These are phyloP conservation scores for Epichloe uncinata DNA, from an alignment of 2,329 filamentous ascomycete genomes.

Conservation along the genomic window DNA sequence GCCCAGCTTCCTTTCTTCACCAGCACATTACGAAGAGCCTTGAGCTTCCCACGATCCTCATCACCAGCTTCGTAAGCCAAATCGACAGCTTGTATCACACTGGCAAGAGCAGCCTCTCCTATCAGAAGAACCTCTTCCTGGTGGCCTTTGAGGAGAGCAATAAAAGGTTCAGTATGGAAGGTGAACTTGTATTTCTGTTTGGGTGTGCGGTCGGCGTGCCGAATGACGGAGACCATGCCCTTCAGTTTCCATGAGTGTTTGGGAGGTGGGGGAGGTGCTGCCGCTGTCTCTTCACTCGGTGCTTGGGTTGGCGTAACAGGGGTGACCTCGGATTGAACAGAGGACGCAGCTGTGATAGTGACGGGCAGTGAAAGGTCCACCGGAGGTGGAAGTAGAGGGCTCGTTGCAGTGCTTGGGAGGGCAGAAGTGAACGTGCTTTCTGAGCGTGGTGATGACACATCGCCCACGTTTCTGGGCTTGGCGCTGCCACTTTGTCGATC, in stretches of 20 bases:
- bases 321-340: constrained; percentile 21
- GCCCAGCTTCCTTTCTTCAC: constrained; percentile 89
- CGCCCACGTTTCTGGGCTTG: constrained; percentile 12
- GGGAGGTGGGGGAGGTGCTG: constrained; percentile 53
- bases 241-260: constrained; percentile 98
- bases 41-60: constrained; percentile 81
- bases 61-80: constrained; percentile 62
- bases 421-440: constrained; percentile 20
- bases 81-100: constrained; percentile 80
- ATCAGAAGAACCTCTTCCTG: constrained; percentile 93
- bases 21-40: constrained; percentile 69
- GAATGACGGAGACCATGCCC: constrained; percentile 90
- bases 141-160: constrained; percentile 86
- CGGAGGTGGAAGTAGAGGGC: constrained; percentile 21
- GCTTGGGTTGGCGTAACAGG: constrained; percentile 9
- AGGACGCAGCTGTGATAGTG: constrained; percentile 22
- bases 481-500: constrained; percentile 11
- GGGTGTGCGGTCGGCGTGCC: constrained; percentile 91
- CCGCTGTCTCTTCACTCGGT: constrained; percentile 30
- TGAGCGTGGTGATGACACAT: constrained; percentile 18
- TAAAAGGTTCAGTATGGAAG: constrained; percentile 92
- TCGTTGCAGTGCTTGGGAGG: constrained; percentile 22
- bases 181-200: constrained; percentile 99
- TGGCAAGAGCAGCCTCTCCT: constrained; percentile 76
- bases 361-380: constrained; percentile 16